A percentile compares a stretch with the other conserved stretches of the same genome.
Conservation (phyloP, 2,329 filamentous ascomycete genomes). For the Cryphonectria naterciae region DNA sequence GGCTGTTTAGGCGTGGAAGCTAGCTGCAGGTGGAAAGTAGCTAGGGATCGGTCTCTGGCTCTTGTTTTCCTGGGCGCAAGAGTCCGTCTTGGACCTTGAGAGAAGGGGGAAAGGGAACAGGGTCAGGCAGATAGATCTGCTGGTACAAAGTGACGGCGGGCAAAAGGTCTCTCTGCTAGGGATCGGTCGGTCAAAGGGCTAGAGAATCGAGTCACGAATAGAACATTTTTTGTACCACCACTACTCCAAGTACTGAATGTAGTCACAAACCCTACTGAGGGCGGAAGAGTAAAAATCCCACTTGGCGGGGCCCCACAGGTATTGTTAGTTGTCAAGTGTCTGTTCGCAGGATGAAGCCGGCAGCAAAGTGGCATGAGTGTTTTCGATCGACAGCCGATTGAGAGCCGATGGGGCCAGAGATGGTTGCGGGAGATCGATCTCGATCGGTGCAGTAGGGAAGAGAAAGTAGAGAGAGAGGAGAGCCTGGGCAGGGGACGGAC, state of each 20-base stretch:
- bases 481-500: background rate
- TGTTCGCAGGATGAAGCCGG: background rate
- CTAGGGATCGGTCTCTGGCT: background rate
- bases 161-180: background rate
- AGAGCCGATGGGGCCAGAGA: background rate
- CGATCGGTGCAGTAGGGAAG: background rate
- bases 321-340: background rate
- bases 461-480: background rate
- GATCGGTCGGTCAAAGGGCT: background rate
- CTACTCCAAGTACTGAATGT: too few species aligned
- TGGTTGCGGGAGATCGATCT: constrained; percentile 12
- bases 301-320: background rate
- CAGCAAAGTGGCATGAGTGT: background rate
- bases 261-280: background rate
- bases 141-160: background rate
- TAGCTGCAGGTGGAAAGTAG: background rate
- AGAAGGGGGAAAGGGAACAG: background rate
- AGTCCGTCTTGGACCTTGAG: too few species aligned
- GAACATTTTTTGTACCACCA: too few species aligned
- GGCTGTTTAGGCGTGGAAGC: background rate
- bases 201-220: background rate
- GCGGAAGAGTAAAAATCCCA: background rate
- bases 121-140: background rate
- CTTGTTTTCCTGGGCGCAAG: background rate
- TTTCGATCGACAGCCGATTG: background rate